Base-by-base conservation (phyloP, 2,329 filamentous ascomycete species). In the Botrytis byssoidea region DNA sequence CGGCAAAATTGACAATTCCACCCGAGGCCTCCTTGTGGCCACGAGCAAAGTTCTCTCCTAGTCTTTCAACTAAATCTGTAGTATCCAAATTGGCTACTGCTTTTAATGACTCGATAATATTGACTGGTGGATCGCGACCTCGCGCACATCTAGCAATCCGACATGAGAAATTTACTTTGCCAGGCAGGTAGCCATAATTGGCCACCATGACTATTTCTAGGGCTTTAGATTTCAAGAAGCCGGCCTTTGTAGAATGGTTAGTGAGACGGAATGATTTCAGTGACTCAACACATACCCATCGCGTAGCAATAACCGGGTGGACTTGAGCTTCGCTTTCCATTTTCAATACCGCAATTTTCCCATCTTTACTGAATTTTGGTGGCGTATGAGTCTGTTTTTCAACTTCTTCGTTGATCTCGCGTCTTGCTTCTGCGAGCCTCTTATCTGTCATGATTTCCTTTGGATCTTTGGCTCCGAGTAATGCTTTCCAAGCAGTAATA, bases 11-110 rank as follows among this genome's bases (percentile, higher is more conserved):
- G 0, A 92, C 87, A 64, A 91, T 89, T 0, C 90, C 91, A 1
- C 90, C 90, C 66, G 88, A 90, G 0, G 90, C 90, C 78, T 91
- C 89, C 74, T 89, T 91, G 75, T 92, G 90, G 0, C 91, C 90
- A 70, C 87, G 84, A 0, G 90, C 90, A 78, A 92, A 92, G 40
- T 86, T 89, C 66, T 89, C 86, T 0, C 90, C 90, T 18, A 92
- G 78, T 22, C 89, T 81, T 71, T 86, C 83, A 6, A 81, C 78
- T 72, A 84, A 75, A 72, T 77, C 77, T 7, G 81, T 84, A 46
- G 81, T 78, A 48, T 83, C 82, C 18, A 82, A 81, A 51, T 82
- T 82, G 44, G 88, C 90, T 61, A 89, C 85, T 2, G 80, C 83
- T 77, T 85, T 84, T 40, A 92, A 77, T 2, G 85, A 85, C 77